phyloP scores from a whole-genome alignment of 352 stramenopile genomes.

The Phytophthora uliginosa region DNA sequence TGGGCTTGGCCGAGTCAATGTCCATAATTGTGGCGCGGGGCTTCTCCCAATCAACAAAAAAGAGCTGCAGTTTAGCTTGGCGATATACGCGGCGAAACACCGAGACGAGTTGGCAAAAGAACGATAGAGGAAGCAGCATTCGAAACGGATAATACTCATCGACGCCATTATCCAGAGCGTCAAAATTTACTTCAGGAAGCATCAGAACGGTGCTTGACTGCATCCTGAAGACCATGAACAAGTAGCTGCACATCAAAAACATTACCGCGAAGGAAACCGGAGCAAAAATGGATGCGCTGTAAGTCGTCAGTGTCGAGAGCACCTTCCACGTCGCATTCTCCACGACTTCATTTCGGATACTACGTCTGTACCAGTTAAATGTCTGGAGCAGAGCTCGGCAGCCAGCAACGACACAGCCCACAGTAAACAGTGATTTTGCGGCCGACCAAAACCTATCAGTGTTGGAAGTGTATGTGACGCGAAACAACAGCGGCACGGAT shows the following conservation, averaged over 20 bases:
- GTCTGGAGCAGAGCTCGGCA: slow-evolving; percentile 77
- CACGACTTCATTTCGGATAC: slow-evolving; percentile 75
- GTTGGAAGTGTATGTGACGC: slow-evolving; percentile 91
- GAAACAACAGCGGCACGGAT: slow-evolving; percentile 61
- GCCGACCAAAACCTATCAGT: slow-evolving; percentile 83
- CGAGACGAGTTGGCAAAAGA: slow-evolving; percentile 84
- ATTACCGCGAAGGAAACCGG: slow-evolving; percentile 64
- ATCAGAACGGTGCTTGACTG: slow-evolving; percentile 91
- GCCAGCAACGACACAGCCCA: slow-evolving; percentile 62
- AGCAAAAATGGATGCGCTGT: slow-evolving; percentile 52
- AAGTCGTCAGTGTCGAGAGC: slow-evolving; percentile 50
- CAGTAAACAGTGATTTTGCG: slow-evolving; percentile 78
- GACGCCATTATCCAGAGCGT: slow-evolving; percentile 53
- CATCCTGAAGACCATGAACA: slow-evolving; percentile 96
- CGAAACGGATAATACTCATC: slow-evolving; percentile 93
- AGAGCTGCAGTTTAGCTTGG: slow-evolving; percentile 88
- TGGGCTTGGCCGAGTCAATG: slow-evolving; percentile 54
- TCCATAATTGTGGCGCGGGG: slow-evolving; percentile 73
- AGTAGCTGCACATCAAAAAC: slow-evolving; percentile 89
- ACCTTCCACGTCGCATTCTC: slow-evolving; percentile 61
- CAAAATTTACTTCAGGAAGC: slow-evolving; percentile 76
- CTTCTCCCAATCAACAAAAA: slow-evolving; percentile 97
- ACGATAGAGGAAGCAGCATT: slow-evolving; percentile 83
- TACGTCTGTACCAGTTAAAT: slow-evolving; percentile 91
- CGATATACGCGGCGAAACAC: slow-evolving; percentile 78